Percentiles rank a stretch among this genome's conserved stretches.
Evolutionary conservation across 2,329 filamentous ascomycete genomes (phyloP).

Genomic region (Colletotrichum neosansevieriae): DNA sequence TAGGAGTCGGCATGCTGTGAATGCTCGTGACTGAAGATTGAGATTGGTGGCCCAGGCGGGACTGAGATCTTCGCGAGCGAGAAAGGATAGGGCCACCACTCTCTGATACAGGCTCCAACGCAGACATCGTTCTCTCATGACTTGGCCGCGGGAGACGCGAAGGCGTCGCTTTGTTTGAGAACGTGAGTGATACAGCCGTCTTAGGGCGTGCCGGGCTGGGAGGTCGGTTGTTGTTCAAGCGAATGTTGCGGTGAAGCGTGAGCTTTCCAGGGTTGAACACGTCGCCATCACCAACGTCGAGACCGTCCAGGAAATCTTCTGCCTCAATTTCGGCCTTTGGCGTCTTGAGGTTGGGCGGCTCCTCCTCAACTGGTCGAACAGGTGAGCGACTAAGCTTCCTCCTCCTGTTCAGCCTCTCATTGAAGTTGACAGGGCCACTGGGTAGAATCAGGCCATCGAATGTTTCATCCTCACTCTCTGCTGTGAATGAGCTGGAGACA

Average conservation of each 20-base stretch:
- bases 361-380: conserved; percentile 58
- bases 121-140: conserved; percentile 73
- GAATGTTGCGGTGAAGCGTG: conserved; percentile 91
- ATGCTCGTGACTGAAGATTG: conserved; percentile 77
- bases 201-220: conserved; percentile 78
- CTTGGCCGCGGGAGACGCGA: conserved; percentile 86
- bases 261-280: conserved; percentile 84
- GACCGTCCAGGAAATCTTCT: conserved; percentile 86
- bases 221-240: conserved; percentile 79
- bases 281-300: conserved; percentile 88
- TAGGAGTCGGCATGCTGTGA: conserved; percentile 71
- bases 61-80: conserved; percentile 72
- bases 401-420: conserved; percentile 79
- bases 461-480: conserved; percentile 93
- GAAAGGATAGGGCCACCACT: conserved; percentile 77
- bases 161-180: conserved; percentile 80
- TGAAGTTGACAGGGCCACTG: conserved; percentile 84
- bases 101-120: conserved; percentile 93
- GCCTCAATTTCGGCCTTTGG: conserved; percentile 58
- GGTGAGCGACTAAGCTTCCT: conserved; percentile 73
- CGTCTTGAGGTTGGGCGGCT: conserved; percentile 49
- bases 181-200: conserved; percentile 87
- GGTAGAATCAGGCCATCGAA: conserved; percentile 91
- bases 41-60: conserved; percentile 75
- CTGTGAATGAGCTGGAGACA: conserved; percentile 88